These are phyloP conservation scores for Salix exigua DNA, from an alignment of 345 rosid species.

Conservation along the genomic window DNA sequence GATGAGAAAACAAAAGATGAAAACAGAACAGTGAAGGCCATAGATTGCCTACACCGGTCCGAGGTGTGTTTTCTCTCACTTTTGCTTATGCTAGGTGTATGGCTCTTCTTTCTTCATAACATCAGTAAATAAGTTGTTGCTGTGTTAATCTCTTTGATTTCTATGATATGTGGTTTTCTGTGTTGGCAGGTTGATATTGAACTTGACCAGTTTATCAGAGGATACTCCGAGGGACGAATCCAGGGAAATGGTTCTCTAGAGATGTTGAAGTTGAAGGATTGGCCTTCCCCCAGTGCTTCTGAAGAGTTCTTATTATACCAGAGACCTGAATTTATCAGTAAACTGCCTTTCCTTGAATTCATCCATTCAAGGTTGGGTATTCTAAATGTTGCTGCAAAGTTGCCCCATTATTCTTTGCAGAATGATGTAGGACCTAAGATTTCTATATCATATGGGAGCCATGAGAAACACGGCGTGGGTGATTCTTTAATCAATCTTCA, in stretches of 20 bases:
- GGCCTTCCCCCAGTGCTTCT: slow-evolving; percentile 91
- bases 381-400: slow-evolving; percentile 89
- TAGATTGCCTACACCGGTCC: slow-evolving; percentile 67
- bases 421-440: slow-evolving; percentile 93
- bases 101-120: not conserved
- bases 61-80: slow-evolving; percentile 50
- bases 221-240: slow-evolving; percentile 58
- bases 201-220: slow-evolving; percentile 62
- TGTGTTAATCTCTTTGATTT: slow-evolving; percentile 10
- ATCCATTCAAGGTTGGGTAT: slow-evolving; percentile 90
- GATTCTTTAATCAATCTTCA: slow-evolving; percentile 73
- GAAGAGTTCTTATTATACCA: slow-evolving; percentile 88
- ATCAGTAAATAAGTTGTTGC: not conserved
- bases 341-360: slow-evolving; percentile 91
- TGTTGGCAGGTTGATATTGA: slow-evolving; percentile 68
- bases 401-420: slow-evolving; percentile 94
- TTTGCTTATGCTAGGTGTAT: slow-evolving; percentile 17
- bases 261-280: slow-evolving; percentile 80
- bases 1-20: slow-evolving; percentile 67
- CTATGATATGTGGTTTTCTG: slow-evolving; percentile 8
- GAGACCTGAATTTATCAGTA: slow-evolving; percentile 80
- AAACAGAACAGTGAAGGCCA: slow-evolving; percentile 60
- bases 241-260: slow-evolving; percentile 46
- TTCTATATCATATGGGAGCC: slow-evolving; percentile 65
- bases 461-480: slow-evolving; percentile 49